These are phyloP conservation scores for Porcisia hertigi DNA, from an alignment of 208 protist species.

Conservation along the genomic window DNA sequence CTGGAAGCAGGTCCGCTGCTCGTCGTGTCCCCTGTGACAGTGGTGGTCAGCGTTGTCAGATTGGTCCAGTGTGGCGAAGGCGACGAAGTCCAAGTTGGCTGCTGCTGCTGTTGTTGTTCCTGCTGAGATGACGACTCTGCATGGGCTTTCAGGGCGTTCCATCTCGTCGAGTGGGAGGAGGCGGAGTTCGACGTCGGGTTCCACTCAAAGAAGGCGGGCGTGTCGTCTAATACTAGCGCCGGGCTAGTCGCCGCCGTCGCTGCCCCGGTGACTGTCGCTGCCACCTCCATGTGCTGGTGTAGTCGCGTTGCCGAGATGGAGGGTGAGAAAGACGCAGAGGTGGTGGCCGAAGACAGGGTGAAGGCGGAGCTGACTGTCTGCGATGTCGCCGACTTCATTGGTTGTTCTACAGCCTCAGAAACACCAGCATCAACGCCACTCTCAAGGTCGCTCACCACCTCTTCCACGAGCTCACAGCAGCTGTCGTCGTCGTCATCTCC, in stretches of 20 bases:
- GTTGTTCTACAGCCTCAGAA: neutral
- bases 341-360: slow-evolving; percentile 1
- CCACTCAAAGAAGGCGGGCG: slow-evolving; percentile 59
- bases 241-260: neutral
- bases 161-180: neutral
- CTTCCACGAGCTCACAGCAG: neutral
- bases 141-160: neutral
- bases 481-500: slow-evolving; percentile 4
- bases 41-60: slow-evolving; percentile 17
- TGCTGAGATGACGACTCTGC: neutral
- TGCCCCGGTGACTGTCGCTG: neutral
- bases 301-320: slow-evolving; percentile 7
- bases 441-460: neutral
- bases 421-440: neutral
- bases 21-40: neutral
- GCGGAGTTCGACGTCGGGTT: slow-evolving; percentile 62
- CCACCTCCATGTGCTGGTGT: neutral
- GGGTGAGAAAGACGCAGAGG: slow-evolving; percentile 3
- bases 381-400: neutral
- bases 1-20: neutral
- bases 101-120: slow-evolving; percentile 3
- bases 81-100: slow-evolving; percentile 17
- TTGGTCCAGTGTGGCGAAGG: slow-evolving; percentile 27
- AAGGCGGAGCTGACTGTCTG: neutral
- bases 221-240: neutral